These are phyloP conservation scores for Aspergillus fructus DNA, from an alignment of 2,329 filamentous ascomycete species.

Conservation along the genomic window DNA sequence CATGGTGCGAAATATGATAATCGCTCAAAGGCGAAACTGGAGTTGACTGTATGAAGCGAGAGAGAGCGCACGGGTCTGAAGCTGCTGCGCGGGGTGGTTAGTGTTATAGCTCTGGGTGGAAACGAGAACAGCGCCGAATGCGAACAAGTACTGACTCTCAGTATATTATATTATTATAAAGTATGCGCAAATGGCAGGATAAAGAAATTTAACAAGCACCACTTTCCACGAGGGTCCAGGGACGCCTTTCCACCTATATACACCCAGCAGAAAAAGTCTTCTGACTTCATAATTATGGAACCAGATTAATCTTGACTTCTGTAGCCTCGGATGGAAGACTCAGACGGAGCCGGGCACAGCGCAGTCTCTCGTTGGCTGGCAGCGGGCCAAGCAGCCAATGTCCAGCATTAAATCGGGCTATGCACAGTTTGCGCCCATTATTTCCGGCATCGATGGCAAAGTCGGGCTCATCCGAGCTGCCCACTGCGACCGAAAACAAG, in stretches of 20 bases:
- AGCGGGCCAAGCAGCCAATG: neutral
- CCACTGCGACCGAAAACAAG: neutral
- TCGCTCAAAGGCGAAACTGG: neutral
- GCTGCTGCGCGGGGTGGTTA: too few species aligned
- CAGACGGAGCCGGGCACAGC: neutral
- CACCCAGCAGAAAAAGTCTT: neutral
- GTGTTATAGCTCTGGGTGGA: neutral
- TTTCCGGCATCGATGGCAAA: neutral
- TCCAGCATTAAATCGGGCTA: neutral
- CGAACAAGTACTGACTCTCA: neutral
- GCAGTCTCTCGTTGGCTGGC: neutral
- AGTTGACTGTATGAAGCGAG: neutral
- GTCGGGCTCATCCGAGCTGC: neutral
- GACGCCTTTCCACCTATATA: constrained; percentile 4
- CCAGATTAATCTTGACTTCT: constrained; percentile 6
- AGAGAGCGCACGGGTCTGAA: neutral
- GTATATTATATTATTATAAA: too few species aligned
- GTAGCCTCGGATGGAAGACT: constrained; percentile 1
- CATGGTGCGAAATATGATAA: constrained; percentile 19
- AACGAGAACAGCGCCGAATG: neutral
- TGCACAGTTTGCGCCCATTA: constrained; percentile 2
- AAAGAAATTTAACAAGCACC: neutral
- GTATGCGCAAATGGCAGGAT: neutral
- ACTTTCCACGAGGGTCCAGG: neutral
- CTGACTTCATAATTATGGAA: constrained; percentile 12